phyloP scores from a whole-genome alignment of 257 asterid species.

The Plantago elongata region DNA sequence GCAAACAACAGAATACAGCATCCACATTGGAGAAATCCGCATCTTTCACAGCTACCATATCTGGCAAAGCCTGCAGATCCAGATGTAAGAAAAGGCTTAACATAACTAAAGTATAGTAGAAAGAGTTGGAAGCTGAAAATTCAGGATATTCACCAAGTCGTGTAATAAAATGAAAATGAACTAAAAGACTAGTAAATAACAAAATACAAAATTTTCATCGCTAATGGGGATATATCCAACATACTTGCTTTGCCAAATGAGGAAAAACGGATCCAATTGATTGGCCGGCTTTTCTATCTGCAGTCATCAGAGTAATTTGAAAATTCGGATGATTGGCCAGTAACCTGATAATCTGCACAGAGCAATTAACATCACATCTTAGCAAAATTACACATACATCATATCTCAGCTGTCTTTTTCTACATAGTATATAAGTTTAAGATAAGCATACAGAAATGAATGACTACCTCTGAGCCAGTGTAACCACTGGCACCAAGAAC shows the following conservation, averaged over 20 bases:
- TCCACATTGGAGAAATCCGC: slow-evolving; percentile 80
- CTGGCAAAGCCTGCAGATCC: slow-evolving; percentile 68
- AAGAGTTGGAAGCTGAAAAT: too few relatives aligned
- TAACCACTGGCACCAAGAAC: slow-evolving; percentile 92
- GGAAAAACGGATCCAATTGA: slow-evolving; percentile 87
- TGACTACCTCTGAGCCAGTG: slow-evolving; percentile 74
- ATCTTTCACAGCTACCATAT: slow-evolving; percentile 80
- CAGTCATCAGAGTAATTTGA: slow-evolving; percentile 74
- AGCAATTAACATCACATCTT: slow-evolving; percentile 30
- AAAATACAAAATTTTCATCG: too few relatives aligned
- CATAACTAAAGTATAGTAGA: too few relatives aligned
- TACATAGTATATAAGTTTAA: slow-evolving; percentile 1
- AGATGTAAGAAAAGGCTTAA: too few relatives aligned
- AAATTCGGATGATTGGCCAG: slow-evolving; percentile 73
- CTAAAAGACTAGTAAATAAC: too few relatives aligned
- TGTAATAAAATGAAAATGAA: too few relatives aligned
- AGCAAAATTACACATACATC: slow-evolving; percentile 10
- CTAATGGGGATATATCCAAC: not conserved
- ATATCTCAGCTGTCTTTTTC: not conserved
- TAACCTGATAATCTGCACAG: slow-evolving; percentile 70
- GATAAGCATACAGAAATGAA: slow-evolving; percentile 13
- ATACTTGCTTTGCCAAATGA: slow-evolving; percentile 68
- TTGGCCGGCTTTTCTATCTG: slow-evolving; percentile 91
- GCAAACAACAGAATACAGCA: slow-evolving; percentile 95
- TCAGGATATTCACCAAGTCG: too few relatives aligned